Conservation (phyloP, 2,329 filamentous ascomycete species). For the Trichoderma sp. region DNA sequence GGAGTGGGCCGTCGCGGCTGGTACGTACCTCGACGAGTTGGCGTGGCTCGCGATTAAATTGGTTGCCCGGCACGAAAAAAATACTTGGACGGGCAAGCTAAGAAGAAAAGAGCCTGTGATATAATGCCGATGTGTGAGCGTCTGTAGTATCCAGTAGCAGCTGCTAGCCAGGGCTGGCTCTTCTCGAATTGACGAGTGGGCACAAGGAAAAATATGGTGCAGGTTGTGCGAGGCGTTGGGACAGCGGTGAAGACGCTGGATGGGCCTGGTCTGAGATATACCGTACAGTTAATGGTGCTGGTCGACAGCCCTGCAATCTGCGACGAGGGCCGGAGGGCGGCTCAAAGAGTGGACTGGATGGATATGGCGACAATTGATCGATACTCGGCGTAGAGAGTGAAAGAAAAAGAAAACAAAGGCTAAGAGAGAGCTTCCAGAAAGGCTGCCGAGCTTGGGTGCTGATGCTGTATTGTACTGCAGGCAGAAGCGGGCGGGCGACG, state of each 20-base stretch:
- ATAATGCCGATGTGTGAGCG: slow-evolving; percentile 1
- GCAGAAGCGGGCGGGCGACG: slow-evolving; percentile 28
- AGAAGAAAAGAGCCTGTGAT: neutral
- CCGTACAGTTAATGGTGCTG: slow-evolving; percentile 3
- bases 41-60: slow-evolving; percentile 38
- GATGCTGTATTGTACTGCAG: slow-evolving; percentile 27
- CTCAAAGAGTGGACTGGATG: slow-evolving; percentile 28
- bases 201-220: slow-evolving; percentile 4
- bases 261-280: neutral
- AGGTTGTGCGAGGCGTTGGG: slow-evolving; percentile 5
- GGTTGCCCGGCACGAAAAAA: slow-evolving; percentile 40
- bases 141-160: neutral
- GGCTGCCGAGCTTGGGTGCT: slow-evolving; percentile 21
- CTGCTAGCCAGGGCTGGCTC: neutral
- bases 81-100: neutral
- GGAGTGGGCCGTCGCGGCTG: slow-evolving; percentile 39
- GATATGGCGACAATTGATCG: slow-evolving; percentile 7
- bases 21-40: slow-evolving; percentile 40
- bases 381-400: slow-evolving; percentile 14
- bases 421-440: slow-evolving; percentile 27
- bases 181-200: neutral
- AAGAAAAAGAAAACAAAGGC: slow-evolving; percentile 21
- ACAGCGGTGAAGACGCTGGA: slow-evolving; percentile 20
- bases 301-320: slow-evolving; percentile 7
- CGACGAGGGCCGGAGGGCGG: neutral